Conservation (phyloP, 2,329 filamentous ascomycete genomes). For the Paecilomyces variotii region DNA sequence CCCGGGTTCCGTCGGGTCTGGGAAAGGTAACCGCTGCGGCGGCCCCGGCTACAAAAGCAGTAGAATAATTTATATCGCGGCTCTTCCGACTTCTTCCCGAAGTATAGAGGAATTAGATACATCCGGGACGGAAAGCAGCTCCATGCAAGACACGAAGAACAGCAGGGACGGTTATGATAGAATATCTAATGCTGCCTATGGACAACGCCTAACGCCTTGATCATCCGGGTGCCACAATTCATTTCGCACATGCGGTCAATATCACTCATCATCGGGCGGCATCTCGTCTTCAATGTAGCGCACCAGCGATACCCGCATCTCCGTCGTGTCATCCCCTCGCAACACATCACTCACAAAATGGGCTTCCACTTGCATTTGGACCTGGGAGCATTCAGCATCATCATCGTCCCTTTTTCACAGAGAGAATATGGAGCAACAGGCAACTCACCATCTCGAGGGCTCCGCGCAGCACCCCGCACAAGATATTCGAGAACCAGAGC, state of each 20-base stretch:
- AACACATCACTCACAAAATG: slow-evolving; percentile 93
- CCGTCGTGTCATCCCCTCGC: slow-evolving; percentile 88
- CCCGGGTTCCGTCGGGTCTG: not conserved
- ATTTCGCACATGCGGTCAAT: not conserved
- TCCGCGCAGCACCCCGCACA: slow-evolving; percentile 85
- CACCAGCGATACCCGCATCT: slow-evolving; percentile 89
- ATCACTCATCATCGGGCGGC: slow-evolving; percentile 87
- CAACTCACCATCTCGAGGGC: slow-evolving; percentile 81
- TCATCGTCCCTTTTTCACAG: slow-evolving; percentile 4
- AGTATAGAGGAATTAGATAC: not conserved
- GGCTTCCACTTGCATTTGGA: slow-evolving; percentile 96
- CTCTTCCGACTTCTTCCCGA: not conserved
- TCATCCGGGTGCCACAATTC: not conserved
- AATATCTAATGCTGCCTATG: not conserved
- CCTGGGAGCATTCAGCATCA: slow-evolving; percentile 34
- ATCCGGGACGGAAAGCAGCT: too few relatives aligned
- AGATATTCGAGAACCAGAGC: slow-evolving; percentile 96
- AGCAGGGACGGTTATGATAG: not conserved
- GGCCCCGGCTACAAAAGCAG: not conserved
- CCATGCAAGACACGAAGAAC: not conserved
- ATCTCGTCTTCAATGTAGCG: slow-evolving; percentile 97
- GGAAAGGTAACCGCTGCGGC: not conserved
- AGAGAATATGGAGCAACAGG: slow-evolving; percentile 2
- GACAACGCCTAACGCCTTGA: slow-evolving; percentile 2
- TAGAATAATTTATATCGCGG: not conserved